Percentiles rank a stretch among this genome's conserved stretches.
Conservation (phyloP, 2,329 filamentous ascomycete species). For the Diaporthe destruens region DNA sequence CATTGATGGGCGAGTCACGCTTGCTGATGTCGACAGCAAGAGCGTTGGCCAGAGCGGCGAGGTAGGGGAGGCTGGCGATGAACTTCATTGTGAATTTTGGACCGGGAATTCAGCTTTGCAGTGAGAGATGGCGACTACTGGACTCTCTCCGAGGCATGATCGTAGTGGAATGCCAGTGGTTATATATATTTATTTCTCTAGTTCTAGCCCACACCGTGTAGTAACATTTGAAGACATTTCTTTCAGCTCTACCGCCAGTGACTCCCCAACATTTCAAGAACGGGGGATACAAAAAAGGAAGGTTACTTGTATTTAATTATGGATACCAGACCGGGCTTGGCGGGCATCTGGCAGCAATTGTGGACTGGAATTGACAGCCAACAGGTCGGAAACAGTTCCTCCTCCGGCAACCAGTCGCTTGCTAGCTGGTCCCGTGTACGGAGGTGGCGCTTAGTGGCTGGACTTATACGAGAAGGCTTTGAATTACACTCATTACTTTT, state of each 20-base stretch:
- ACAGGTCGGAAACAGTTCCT: neutral
- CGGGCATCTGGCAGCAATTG: neutral
- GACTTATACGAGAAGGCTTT: neutral
- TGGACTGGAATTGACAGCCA: neutral
- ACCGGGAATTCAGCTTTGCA: neutral
- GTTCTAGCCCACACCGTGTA: neutral
- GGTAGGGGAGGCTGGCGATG: slow-evolving; percentile 49
- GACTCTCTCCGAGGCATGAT: neutral
- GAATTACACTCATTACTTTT: neutral
- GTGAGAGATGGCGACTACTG: neutral
- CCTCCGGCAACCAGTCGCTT: neutral
- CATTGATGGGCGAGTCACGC: slow-evolving; percentile 57
- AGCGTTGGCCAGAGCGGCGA: slow-evolving; percentile 49
- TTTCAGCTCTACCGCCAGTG: too few species aligned
- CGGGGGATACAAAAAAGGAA: slow-evolving; percentile 1
- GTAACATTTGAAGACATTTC: neutral
- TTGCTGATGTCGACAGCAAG: slow-evolving; percentile 42
- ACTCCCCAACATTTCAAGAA: neutral
- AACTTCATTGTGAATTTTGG: slow-evolving; percentile 55
- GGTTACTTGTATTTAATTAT: neutral
- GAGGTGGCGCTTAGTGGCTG: neutral
- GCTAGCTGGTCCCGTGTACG: neutral
- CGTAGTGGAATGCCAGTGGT: neutral
- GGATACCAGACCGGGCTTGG: slow-evolving; percentile 2
- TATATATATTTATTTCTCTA: neutral